Conservation (phyloP, 257 asterid species). For the Solanum sitiens region DNA sequence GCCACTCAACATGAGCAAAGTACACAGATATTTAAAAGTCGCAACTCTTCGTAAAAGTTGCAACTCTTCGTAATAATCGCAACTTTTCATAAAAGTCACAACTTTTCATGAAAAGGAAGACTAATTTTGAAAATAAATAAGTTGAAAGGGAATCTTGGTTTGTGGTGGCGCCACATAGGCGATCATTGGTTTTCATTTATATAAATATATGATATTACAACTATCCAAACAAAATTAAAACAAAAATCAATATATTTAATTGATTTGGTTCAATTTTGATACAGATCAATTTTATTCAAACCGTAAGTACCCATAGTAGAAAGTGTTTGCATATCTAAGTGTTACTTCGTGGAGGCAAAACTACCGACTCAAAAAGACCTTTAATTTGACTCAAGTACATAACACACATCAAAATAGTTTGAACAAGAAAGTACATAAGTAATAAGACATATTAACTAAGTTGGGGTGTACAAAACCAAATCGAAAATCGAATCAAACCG, state of each 20-base stretch:
- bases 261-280: background rate
- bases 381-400: background rate
- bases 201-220: background rate
- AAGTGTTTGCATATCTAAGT: background rate
- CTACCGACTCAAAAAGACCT: background rate
- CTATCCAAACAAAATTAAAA: background rate
- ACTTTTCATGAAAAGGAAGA: no score
- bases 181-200: no score
- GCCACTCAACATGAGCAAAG: no score
- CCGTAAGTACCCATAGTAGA: background rate
- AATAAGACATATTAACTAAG: background rate
- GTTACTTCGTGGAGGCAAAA: background rate
- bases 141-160: no score
- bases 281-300: background rate
- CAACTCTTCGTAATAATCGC: no score
- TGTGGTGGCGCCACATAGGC: no score
- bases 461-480: background rate
- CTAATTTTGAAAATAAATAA: no score
- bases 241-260: background rate
- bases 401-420: background rate
- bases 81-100: no score
- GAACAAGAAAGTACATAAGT: background rate
- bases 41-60: no score
- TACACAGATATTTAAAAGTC: no score
- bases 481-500: no score